Evolutionary conservation across 352 stramenopile species (phyloP).

Genomic region (Globisporangium middletonii): DNA sequence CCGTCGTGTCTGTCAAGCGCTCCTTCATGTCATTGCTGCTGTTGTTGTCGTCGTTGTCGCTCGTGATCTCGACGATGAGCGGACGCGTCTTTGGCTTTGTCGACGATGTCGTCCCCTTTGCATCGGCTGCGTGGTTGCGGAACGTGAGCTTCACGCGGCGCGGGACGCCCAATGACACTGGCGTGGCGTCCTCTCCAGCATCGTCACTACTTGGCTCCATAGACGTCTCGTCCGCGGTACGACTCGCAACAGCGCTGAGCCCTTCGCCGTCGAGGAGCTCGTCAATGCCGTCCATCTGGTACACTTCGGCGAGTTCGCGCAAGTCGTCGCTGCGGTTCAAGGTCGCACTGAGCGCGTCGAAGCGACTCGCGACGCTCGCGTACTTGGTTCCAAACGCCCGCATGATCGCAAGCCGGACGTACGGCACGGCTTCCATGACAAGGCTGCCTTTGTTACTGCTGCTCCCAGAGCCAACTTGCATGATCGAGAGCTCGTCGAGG

Average conservation of each 20-base stretch:
- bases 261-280: slow-evolving; percentile 51
- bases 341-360: slow-evolving; percentile 33
- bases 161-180: slow-evolving; percentile 12
- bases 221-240: background rate
- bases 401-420: slow-evolving; percentile 49
- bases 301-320: slow-evolving; percentile 60
- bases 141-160: slow-evolving; percentile 39
- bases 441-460: slow-evolving; percentile 34
- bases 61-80: slow-evolving; percentile 59
- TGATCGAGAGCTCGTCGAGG: slow-evolving; percentile 93
- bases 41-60: slow-evolving; percentile 20
- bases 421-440: slow-evolving; percentile 77
- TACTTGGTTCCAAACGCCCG: slow-evolving; percentile 36
- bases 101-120: background rate
- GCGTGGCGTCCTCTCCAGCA: slow-evolving; percentile 11
- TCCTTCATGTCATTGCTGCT: background rate
- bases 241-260: background rate
- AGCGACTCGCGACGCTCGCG: slow-evolving; percentile 30
- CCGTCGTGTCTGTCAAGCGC: background rate
- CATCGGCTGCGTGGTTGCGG: slow-evolving; percentile 14
- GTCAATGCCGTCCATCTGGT: slow-evolving; percentile 75
- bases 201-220: slow-evolving; percentile 8
- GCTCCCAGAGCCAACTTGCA: slow-evolving; percentile 51
- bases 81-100: slow-evolving; percentile 24
- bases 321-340: slow-evolving; percentile 61